A percentile compares a stretch with the other conserved stretches of the same genome.
These are phyloP conservation scores for Ceriops zippeliana DNA, from an alignment of 345 rosid species.

Conservation along the genomic window DNA sequence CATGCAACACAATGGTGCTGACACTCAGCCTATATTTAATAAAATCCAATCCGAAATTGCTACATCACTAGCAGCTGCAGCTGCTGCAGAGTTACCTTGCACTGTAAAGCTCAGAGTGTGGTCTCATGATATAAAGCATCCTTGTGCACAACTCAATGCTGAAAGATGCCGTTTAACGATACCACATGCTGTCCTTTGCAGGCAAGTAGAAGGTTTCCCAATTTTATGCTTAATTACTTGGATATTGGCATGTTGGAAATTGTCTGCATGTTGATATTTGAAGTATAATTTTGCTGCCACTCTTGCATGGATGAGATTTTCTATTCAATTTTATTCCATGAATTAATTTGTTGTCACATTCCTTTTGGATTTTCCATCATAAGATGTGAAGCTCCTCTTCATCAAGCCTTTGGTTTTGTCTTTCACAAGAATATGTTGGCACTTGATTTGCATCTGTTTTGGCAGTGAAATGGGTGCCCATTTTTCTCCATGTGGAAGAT, in stretches of 20 bases:
- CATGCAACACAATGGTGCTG: slow-evolving; percentile 31
- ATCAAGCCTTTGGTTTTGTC: not conserved
- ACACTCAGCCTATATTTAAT: slow-evolving; percentile 52
- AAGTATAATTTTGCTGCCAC: not conserved
- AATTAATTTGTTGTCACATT: not conserved
- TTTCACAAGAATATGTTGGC: not conserved
- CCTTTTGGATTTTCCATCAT: slow-evolving; percentile 1
- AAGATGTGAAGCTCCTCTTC: not conserved
- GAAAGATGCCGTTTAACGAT: slow-evolving; percentile 67
- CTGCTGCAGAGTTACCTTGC: slow-evolving; percentile 93
- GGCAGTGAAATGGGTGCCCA: slow-evolving; percentile 99
- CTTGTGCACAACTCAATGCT: slow-evolving; percentile 57
- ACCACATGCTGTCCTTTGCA: slow-evolving; percentile 95
- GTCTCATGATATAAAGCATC: slow-evolving; percentile 72
- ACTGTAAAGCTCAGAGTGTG: slow-evolving; percentile 90
- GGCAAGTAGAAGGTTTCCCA: slow-evolving; percentile 39
- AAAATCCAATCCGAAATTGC: slow-evolving; percentile 75
- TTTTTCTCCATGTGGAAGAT: slow-evolving; percentile 98
- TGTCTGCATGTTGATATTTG: not conserved
- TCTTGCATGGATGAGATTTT: not conserved
- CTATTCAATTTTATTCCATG: not conserved
- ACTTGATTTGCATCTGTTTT: slow-evolving; percentile 17
- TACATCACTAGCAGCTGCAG: slow-evolving; percentile 66
- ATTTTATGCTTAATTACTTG: slow-evolving; percentile 6
- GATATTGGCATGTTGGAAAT: not conserved